Percentiles rank a stretch among this genome's conserved stretches.
These are phyloP conservation scores for Russula olivacea DNA, from an alignment of 768 basidiomycete genomes.

Conservation along the genomic window DNA sequence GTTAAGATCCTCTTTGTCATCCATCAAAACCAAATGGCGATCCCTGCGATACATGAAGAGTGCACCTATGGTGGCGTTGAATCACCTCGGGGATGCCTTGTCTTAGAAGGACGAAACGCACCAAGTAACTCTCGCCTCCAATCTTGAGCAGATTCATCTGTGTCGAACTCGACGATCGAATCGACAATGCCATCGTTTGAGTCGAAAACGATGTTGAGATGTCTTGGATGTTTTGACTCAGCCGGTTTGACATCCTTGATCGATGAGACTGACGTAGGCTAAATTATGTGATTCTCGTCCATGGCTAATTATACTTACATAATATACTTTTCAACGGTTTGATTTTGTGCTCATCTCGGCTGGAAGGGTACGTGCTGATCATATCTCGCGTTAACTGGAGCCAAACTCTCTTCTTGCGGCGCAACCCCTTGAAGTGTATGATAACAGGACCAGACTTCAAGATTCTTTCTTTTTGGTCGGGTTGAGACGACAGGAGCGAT, in stretches of 20 bases:
- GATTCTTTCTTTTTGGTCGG: constrained; percentile 33
- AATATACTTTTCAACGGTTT: constrained; percentile 48
- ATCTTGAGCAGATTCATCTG: constrained; percentile 45
- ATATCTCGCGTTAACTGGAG: constrained; percentile 56
- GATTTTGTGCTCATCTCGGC: constrained; percentile 47
- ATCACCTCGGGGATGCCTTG: neutral
- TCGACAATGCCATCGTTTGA: constrained; percentile 27
- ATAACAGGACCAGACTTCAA: constrained; percentile 49
- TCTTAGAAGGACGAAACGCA: constrained; percentile 20
- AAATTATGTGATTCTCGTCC: neutral
- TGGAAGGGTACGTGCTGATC: constrained; percentile 51
- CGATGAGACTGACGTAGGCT: constrained; percentile 40
- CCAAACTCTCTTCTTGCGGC: constrained; percentile 50
- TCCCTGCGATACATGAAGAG: constrained; percentile 43
- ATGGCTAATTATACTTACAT: constrained; percentile 35
- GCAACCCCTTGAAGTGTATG: constrained; percentile 42
- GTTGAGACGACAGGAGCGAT: constrained; percentile 43
- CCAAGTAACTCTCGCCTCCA: constrained; percentile 48
- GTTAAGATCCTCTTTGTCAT: constrained; percentile 31
- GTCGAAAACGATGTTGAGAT: constrained; percentile 36
- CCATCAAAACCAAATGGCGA: constrained; percentile 33
- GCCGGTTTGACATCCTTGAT: constrained; percentile 40
- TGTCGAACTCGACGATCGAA: constrained; percentile 48
- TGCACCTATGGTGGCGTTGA: constrained; percentile 33
- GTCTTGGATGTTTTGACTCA: constrained; percentile 41